These are phyloP conservation scores for Candida ponderosae DNA, from an alignment of 805 yeast genomes.

Conservation along the genomic window DNA sequence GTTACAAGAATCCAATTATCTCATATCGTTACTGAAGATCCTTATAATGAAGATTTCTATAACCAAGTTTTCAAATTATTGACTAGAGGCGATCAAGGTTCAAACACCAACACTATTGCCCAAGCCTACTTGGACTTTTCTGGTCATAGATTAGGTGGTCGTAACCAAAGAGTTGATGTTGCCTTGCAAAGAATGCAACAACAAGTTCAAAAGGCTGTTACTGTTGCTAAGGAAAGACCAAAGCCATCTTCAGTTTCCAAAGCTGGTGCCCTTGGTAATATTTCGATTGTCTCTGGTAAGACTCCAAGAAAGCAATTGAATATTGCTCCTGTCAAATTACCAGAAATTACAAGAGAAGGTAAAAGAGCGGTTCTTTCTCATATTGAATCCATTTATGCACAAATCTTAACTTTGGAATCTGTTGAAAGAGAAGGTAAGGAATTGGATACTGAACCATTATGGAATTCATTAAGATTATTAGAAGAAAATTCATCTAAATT, in stretches of 20 bases:
- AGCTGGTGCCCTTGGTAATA: slow-evolving; percentile 88
- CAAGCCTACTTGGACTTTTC: slow-evolving; percentile 87
- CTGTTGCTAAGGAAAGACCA: slow-evolving; percentile 86
- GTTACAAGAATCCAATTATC: slow-evolving; percentile 91
- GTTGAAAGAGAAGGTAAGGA: slow-evolving; percentile 49
- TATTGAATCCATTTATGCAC: slow-evolving; percentile 73
- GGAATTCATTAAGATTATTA: slow-evolving; percentile 73
- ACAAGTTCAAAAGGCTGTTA: slow-evolving; percentile 93
- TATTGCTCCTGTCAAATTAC: slow-evolving; percentile 39
- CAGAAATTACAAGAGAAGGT: slow-evolving; percentile 20
- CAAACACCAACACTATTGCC: slow-evolving; percentile 73
- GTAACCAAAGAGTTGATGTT: slow-evolving; percentile 75
- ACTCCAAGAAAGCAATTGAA: slow-evolving; percentile 85
- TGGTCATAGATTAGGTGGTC: slow-evolving; percentile 85
- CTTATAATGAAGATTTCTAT: slow-evolving; percentile 93
- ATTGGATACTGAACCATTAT: slow-evolving; percentile 42
- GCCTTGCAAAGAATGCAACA: slow-evolving; percentile 97
- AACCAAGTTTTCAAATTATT: slow-evolving; percentile 84
- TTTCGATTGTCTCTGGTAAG: slow-evolving; percentile 69
- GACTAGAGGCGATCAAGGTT: slow-evolving; percentile 40
- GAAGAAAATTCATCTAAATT: slow-evolving; percentile 38
- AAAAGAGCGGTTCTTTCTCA: slow-evolving; percentile 53
- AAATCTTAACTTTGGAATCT: slow-evolving; percentile 74
- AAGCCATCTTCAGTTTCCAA: slow-evolving; percentile 53
- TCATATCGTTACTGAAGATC: slow-evolving; percentile 94